A percentile compares a stretch with the other conserved stretches of the same genome.
Conservation (phyloP, 1,284 basidiomycete genomes). For the Ustilago bromivora region DNA sequence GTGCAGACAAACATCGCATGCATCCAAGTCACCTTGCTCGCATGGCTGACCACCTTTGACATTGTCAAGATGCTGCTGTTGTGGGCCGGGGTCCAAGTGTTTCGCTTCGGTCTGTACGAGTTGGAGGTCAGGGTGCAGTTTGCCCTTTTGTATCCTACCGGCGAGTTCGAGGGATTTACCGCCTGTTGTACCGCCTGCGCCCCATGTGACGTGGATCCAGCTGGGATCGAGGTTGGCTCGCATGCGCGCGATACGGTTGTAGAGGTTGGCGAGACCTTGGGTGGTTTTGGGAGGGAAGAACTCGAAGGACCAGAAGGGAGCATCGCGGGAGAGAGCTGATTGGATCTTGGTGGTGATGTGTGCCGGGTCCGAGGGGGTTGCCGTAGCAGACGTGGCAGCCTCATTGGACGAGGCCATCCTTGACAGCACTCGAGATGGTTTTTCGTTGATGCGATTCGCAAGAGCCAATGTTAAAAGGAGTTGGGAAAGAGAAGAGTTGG, state of each 20-base stretch:
- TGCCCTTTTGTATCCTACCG: constrained; percentile 61
- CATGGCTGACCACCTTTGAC: constrained; percentile 24
- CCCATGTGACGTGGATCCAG: constrained; percentile 86
- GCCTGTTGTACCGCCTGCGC: constrained; percentile 92
- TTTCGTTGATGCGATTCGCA: background rate
- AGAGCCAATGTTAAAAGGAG: background rate
- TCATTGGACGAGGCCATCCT: background rate
- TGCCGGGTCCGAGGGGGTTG: constrained; percentile 24
- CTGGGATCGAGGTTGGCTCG: constrained; percentile 75
- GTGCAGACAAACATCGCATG: constrained; percentile 91
- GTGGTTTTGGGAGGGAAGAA: constrained; percentile 96
- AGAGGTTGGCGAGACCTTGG: constrained; percentile 79
- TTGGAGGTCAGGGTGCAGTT: constrained; percentile 44
- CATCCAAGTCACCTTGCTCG: constrained; percentile 75
- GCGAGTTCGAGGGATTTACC: constrained; percentile 85
- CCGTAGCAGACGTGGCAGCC: no score
- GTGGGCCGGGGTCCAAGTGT: constrained; percentile 6
- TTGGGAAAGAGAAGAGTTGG: background rate
- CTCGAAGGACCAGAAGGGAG: constrained; percentile 76
- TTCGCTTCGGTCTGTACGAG: constrained; percentile 18
- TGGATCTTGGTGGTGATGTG: constrained; percentile 50
- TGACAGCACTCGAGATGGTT: background rate
- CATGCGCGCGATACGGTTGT: constrained; percentile 71
- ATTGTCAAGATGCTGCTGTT: constrained; percentile 28
- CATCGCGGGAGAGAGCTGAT: constrained; percentile 24